These are phyloP conservation scores for Coniochaeta prunicola DNA, from an alignment of 2,329 filamentous ascomycete genomes.

Conservation along the genomic window DNA sequence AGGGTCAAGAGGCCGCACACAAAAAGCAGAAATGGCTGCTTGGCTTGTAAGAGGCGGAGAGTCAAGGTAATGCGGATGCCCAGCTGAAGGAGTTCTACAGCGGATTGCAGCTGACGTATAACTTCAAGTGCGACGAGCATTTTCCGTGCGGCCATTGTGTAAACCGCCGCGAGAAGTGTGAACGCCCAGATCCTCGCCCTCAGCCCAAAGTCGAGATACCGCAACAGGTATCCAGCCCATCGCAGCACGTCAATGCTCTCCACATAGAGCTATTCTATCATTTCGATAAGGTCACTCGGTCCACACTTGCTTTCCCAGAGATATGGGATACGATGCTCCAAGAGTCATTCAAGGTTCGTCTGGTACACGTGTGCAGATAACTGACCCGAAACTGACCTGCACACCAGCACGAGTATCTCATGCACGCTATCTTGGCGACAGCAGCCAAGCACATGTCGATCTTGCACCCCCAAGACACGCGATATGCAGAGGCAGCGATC, in stretches of 20 bases:
- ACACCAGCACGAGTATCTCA: conserved; percentile 18
- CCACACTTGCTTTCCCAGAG: conserved; percentile 17
- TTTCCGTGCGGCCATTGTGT: conserved; percentile 19
- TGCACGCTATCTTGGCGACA: conserved; percentile 15
- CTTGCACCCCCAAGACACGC: conserved; percentile 5
- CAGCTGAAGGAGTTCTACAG: background rate
- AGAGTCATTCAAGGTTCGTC: conserved; percentile 18
- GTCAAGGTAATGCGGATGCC: background rate
- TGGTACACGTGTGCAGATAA: background rate
- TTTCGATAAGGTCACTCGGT: conserved; percentile 16
- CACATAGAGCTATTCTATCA: conserved; percentile 25
- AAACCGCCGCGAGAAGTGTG: conserved; percentile 15
- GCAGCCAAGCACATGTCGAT: conserved; percentile 15
- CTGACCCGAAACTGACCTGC: background rate
- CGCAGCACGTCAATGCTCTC: conserved; percentile 17
- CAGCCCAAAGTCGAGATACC: background rate
- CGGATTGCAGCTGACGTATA: background rate
- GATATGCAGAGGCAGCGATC: conserved; percentile 10
- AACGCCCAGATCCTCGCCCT: conserved; percentile 4
- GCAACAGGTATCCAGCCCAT: conserved; percentile 3
- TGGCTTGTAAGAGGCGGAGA: background rate
- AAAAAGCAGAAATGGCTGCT: background rate
- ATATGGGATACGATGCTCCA: conserved; percentile 19
- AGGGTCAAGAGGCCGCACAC: conserved; percentile 1
- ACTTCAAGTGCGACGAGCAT: conserved; percentile 21